Conservation (phyloP, 768 basidiomycete species). For the Cystobasidiopsis lactophilus region DNA sequence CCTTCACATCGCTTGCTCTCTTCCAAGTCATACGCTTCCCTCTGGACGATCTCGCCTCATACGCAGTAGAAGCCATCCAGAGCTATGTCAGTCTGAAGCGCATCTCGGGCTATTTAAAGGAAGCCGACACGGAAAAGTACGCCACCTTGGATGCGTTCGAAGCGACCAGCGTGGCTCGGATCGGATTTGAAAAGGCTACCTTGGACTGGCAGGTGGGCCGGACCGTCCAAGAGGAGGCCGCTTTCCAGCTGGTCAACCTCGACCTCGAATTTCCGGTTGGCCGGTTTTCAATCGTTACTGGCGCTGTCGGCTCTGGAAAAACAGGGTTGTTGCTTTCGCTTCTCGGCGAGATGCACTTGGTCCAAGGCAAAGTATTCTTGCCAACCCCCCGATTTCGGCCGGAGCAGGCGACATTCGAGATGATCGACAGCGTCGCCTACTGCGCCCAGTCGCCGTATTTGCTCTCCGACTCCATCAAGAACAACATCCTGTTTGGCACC, state of each 20-base stretch:
- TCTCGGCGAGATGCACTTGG: conserved; percentile 17
- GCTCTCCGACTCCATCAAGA: conserved; percentile 56
- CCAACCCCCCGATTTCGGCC: conserved; percentile 9
- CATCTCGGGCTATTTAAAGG: conserved; percentile 25
- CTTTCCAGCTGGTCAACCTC: conserved; percentile 32
- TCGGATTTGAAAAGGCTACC: conserved; percentile 25
- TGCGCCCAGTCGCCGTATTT: conserved; percentile 47
- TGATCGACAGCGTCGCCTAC: conserved; percentile 41
- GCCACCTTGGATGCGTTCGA: conserved; percentile 7
- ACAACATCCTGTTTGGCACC: conserved; percentile 58
- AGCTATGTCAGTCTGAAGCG: conserved; percentile 24
- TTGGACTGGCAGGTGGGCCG: conserved; percentile 19
- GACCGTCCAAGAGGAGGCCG: conserved; percentile 23
- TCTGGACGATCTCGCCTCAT: conserved; percentile 13
- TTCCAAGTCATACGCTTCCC: conserved; percentile 28
- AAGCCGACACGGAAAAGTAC: conserved; percentile 28
- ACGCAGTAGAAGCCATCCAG: conserved; percentile 21
- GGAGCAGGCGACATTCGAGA: conserved; percentile 27
- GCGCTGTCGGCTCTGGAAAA: conserved; percentile 18
- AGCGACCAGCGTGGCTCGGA: conserved; percentile 20
- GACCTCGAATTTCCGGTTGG: conserved; percentile 41
- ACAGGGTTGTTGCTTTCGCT: conserved; percentile 14
- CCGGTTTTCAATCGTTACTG: conserved; percentile 30
- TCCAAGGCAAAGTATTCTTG: conserved; percentile 12
- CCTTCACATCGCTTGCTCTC: conserved; percentile 28